Evolutionary conservation across 345 rosid species (phyloP), one percentile per base, ranked within the genome.

Genomic region (Physaria fendleri): DNA sequence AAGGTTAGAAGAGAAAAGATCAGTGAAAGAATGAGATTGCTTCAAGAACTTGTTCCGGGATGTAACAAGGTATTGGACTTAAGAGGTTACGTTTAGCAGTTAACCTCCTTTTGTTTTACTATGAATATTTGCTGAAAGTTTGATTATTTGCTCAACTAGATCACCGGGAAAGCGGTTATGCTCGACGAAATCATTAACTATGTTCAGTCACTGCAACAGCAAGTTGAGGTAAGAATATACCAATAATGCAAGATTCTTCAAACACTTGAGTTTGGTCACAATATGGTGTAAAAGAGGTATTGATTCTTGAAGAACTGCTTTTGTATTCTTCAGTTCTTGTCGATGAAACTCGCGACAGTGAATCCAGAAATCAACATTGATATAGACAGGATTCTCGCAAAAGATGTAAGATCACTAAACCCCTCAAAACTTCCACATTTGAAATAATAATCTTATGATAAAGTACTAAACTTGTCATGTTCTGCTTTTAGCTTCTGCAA

Each of bases 1-100:
- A 75, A 92, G 98, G 90, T 92, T 71, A 84, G 98, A 76, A 81
- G 98, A 70, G 98, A 88, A 71, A 92, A 92, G 78, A 92, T 92
- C 33, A 88, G 98, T 15, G 96, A 92, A 75, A 65, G 98, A 56
- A 92, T 92, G 98, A 81, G 84, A 84, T 59, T 88, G 81, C 92
- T 92, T 24, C 98, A 92, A 77, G 98, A 92, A 53, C 95, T 92
- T 68, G 96, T 92, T 69, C 98, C 98, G 0, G 98, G 98, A 64
- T 92, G 96, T 72, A 92, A 84, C 77, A 92, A 92, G 95, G 96
- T 88, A 79, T 38, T 25, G 37, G 24, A 43, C 54, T 50, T 68
- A 10, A 32, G 9, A 33, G 10, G 2, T 53, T 44, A 54, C 33
- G 25, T 52, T 43, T 17, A 44, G 25, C 22, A 9, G 41, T 67